These are phyloP conservation scores for Diddensiella caesifluorescens DNA, from an alignment of 805 yeast species.

Conservation along the genomic window DNA sequence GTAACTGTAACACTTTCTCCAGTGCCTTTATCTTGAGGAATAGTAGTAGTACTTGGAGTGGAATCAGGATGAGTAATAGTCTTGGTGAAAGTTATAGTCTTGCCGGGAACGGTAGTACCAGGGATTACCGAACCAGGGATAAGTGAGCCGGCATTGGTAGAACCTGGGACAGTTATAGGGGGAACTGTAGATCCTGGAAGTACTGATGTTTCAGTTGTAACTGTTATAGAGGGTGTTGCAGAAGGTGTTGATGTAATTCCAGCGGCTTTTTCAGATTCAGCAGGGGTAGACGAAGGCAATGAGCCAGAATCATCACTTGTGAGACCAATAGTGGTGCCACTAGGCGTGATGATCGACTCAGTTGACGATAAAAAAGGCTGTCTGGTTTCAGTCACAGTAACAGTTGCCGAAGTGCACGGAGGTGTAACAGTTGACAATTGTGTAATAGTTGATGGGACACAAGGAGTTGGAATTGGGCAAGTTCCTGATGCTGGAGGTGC, in stretches of 20 bases:
- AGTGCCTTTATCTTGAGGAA: too few relatives aligned
- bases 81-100: slow-evolving; percentile 11
- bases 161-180: neutral
- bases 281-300: slow-evolving; percentile 7
- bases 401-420: slow-evolving; percentile 14
- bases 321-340: slow-evolving; percentile 35
- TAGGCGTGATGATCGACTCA: slow-evolving; percentile 32
- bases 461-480: slow-evolving; percentile 1
- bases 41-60: slow-evolving; percentile 2
- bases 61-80: slow-evolving; percentile 9
- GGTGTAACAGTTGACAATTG: slow-evolving; percentile 6
- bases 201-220: neutral
- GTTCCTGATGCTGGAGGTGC: slow-evolving; percentile 12
- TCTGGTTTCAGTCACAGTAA: slow-evolving; percentile 6
- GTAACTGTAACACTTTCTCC: too few relatives aligned
- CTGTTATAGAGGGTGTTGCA: neutral
- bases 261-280: slow-evolving; percentile 2
- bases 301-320: slow-evolving; percentile 34
- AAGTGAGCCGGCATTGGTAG: slow-evolving; percentile 3
- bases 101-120: slow-evolving; percentile 16
- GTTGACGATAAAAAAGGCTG: slow-evolving; percentile 35
- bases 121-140: slow-evolving; percentile 20
- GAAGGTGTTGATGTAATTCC: neutral
- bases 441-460: slow-evolving; percentile 6
- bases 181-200: neutral